Conservation (phyloP, 108 stramenopile species). For the Aureococcus anophagefferens region DNA sequence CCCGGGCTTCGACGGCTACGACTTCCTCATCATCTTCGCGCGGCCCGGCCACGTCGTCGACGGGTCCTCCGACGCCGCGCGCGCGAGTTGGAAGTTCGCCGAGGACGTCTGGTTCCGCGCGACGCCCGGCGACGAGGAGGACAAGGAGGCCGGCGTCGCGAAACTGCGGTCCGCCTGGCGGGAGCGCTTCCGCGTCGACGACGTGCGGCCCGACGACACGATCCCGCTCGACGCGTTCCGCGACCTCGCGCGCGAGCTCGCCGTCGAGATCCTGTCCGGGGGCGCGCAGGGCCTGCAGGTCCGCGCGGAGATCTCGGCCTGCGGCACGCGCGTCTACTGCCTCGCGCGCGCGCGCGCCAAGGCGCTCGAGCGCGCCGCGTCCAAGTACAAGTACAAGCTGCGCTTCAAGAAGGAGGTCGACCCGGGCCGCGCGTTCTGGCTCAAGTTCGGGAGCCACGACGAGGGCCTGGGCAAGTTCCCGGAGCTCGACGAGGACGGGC, state of each 20-base stretch:
- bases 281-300: constrained; percentile 21
- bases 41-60: not conserved
- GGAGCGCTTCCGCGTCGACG: not conserved
- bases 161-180: not conserved
- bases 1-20: not conserved
- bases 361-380: constrained; percentile 20
- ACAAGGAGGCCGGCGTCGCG: not conserved
- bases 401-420: constrained; percentile 28
- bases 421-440: constrained; percentile 5
- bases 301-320: constrained; percentile 12
- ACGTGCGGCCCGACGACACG: not conserved
- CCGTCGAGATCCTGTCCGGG: constrained; percentile 22
- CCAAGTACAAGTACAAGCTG: constrained; percentile 15
- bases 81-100: not conserved
- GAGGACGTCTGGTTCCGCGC: not conserved
- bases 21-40: not conserved
- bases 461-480: constrained; percentile 8
- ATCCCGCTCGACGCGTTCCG: not conserved
- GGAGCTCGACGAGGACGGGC: constrained; percentile 22
- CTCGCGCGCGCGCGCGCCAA: constrained; percentile 27
- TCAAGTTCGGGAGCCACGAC: constrained; percentile 3
- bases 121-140: not conserved
- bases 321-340: constrained; percentile 19
- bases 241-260: constrained; percentile 22
- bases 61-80: not conserved